A percentile compares a stretch with the other conserved stretches of the same genome.
Evolutionary conservation across 2,329 filamentous ascomycete genomes (phyloP).

Genomic region (Paecilomyces niveus): DNA sequence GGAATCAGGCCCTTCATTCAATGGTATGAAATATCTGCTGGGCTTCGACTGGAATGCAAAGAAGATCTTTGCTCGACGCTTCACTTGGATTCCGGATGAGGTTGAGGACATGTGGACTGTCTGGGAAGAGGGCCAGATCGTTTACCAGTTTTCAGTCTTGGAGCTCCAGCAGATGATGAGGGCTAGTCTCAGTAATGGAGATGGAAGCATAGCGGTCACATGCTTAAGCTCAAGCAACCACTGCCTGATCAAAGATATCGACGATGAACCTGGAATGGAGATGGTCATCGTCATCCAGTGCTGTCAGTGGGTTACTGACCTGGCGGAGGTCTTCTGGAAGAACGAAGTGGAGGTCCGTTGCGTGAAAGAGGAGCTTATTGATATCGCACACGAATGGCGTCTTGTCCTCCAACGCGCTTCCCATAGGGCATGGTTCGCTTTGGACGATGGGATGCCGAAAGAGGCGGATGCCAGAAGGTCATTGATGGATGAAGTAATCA

Average conservation of each 20-base stretch:
- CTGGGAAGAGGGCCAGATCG: slow-evolving; percentile 18
- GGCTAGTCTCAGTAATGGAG: slow-evolving; percentile 9
- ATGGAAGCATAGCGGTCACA: slow-evolving; percentile 13
- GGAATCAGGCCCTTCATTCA: slow-evolving; percentile 8
- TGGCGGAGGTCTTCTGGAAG: slow-evolving; percentile 14
- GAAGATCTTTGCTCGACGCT: slow-evolving; percentile 18
- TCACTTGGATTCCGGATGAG: slow-evolving; percentile 15
- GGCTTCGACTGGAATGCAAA: slow-evolving; percentile 17
- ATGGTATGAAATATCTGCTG: slow-evolving; percentile 18
- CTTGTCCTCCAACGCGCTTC: slow-evolving; percentile 19
- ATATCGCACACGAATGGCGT: slow-evolving; percentile 17
- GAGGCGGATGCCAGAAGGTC: slow-evolving; percentile 7
- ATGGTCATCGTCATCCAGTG: slow-evolving; percentile 22
- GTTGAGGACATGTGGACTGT: slow-evolving; percentile 17
- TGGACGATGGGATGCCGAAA: slow-evolving; percentile 11
- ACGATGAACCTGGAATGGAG: slow-evolving; percentile 24
- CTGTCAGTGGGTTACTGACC: slow-evolving; percentile 23
- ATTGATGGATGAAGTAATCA: slow-evolving; percentile 11
- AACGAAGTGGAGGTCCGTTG: slow-evolving; percentile 1
- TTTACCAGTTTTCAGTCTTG: slow-evolving; percentile 15
- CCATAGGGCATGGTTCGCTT: slow-evolving; percentile 20
- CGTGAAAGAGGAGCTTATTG: slow-evolving; percentile 4
- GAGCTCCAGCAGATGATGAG: slow-evolving; percentile 16
- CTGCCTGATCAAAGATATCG: slow-evolving; percentile 8
- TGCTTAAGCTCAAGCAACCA: slow-evolving; percentile 16